These are phyloP conservation scores for Hypoxylon sp. DNA, from an alignment of 2,329 filamentous ascomycete genomes.

Conservation along the genomic window DNA sequence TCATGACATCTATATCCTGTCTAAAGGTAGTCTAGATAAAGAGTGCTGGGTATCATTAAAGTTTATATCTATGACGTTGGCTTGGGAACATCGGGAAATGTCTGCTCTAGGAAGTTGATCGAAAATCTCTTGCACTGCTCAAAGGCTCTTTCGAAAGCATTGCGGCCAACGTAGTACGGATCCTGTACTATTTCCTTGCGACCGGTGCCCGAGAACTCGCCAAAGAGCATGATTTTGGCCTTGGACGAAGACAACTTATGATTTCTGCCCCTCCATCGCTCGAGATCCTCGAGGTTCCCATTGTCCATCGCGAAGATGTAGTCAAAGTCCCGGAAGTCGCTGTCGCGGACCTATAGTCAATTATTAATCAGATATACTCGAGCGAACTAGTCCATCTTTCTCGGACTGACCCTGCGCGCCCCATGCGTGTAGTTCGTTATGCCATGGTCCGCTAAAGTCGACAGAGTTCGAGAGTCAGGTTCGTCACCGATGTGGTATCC, in stretches of 20 bases:
- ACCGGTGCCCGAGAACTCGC: constrained; percentile 79
- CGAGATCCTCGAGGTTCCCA: constrained; percentile 85
- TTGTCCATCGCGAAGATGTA: constrained; percentile 97
- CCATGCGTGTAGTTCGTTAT: constrained; percentile 83
- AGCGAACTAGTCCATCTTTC: no score
- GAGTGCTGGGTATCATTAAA: constrained; percentile 34
- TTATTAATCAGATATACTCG: not conserved
- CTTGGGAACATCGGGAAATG: constrained; percentile 59
- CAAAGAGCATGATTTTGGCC: constrained; percentile 84
- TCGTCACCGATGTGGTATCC: constrained; percentile 85
- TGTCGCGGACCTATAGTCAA: constrained; percentile 63
- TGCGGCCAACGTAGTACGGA: constrained; percentile 90
- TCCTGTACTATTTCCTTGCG: constrained; percentile 82
- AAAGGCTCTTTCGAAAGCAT: constrained; percentile 89
- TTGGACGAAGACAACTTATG: constrained; percentile 69
- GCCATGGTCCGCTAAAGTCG: constrained; percentile 79
- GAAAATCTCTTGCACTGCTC: constrained; percentile 86
- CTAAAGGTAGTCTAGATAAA: constrained; percentile 19
- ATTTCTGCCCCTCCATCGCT: constrained; percentile 67
- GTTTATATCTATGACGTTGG: constrained; percentile 41
- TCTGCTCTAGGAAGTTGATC: constrained; percentile 78
- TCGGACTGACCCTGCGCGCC: constrained; percentile 76
- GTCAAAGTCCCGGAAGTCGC: constrained; percentile 88
- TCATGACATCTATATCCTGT: constrained; percentile 4
- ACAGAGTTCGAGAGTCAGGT: constrained; percentile 88